Evolutionary conservation across 1,139 yeast genomes (phyloP), one percentile per base, ranked within the genome.

Genomic region (Yamadazyma songkhlaensis): DNA sequence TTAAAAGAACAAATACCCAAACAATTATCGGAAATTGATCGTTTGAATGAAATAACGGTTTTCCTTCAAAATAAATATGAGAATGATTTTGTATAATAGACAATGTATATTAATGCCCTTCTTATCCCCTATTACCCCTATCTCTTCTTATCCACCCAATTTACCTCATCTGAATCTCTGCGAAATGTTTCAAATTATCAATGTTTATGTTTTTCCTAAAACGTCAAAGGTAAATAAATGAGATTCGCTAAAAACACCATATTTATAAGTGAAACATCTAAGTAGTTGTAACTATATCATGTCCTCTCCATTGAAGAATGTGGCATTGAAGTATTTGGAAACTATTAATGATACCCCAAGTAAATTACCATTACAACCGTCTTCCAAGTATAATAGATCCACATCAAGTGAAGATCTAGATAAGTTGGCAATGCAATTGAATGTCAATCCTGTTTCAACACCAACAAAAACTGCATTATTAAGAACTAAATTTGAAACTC

Each of bases 401-500:
- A 32, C 39, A 21, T 45, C 50, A n/a, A 50, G 54, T 29, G 60
- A 59, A 37, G 76, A 70, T 40, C 55, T 71, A 38, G 76, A 71
- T 35, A 59, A 50, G 13, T 53, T 71, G 37, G 75, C 75, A 4
- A 54, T 59, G 34, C 67, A 71, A 46, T 51, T 71, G 44, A 57
- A 65, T 39, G 47, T 61, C 15, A 54, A 59, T 3, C 59, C 63
- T 1, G 31, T 50, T 2, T 35, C 51, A 4, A 51, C 59, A 22
- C 63, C 68, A 5, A 49, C 61, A 14, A 63, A 59, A 36, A 56
- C 60, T 2, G 59, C 58, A 3, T 47, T 63, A 21, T 49, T 67
- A 12, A 52, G 67, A 32, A 50, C 67, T n/a, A 57, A 60, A 33
- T 71, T 62, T 43, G 74, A 68, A 40, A 60, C 74, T 0, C 72